phyloP scores from a whole-genome alignment of 257 asterid species.

The Solanum chiquidenum region DNA sequence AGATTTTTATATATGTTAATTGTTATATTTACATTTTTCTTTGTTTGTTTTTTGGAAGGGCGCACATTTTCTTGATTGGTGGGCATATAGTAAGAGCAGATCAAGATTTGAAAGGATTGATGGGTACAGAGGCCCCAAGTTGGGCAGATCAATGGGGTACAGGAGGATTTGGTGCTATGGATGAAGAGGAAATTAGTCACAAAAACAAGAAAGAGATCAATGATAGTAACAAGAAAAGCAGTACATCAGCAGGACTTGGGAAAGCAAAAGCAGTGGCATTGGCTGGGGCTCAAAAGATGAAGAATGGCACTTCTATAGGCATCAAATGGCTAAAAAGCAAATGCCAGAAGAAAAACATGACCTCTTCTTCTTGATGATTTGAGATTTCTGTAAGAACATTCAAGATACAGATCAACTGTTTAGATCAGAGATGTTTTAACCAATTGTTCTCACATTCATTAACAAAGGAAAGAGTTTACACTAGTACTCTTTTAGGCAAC shows the following conservation, averaged over 20 bases:
- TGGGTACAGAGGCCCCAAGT: slow-evolving; percentile 67
- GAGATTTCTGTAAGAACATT: too few species aligned
- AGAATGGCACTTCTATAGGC: slow-evolving; percentile 45
- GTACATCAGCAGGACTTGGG: slow-evolving; percentile 31
- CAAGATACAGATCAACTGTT: too few species aligned
- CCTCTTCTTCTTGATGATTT: slow-evolving; percentile 13
- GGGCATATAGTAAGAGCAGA: neutral
- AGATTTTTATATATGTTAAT: neutral
- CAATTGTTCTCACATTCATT: too few species aligned
- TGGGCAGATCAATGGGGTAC: slow-evolving; percentile 99
- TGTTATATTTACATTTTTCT: neutral
- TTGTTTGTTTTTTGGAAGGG: neutral
- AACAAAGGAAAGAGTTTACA: too few species aligned
- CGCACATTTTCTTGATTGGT: neutral
- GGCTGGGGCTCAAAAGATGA: slow-evolving; percentile 56
- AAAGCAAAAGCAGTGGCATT: slow-evolving; percentile 56
- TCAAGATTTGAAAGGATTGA: slow-evolving; percentile 7
- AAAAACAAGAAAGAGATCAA: slow-evolving; percentile 25
- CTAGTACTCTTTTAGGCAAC: neutral
- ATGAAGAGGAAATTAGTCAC: slow-evolving; percentile 13
- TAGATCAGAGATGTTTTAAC: too few species aligned
- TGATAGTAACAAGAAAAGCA: slow-evolving; percentile 24
- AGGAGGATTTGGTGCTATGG: slow-evolving; percentile 76
- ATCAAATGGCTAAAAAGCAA: slow-evolving; percentile 69
- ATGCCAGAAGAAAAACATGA: slow-evolving; percentile 39